A percentile compares a stretch with the other conserved stretches of the same genome.
Conservation (phyloP, 2,329 filamentous ascomycete genomes). For the Pyricularia grisea region DNA sequence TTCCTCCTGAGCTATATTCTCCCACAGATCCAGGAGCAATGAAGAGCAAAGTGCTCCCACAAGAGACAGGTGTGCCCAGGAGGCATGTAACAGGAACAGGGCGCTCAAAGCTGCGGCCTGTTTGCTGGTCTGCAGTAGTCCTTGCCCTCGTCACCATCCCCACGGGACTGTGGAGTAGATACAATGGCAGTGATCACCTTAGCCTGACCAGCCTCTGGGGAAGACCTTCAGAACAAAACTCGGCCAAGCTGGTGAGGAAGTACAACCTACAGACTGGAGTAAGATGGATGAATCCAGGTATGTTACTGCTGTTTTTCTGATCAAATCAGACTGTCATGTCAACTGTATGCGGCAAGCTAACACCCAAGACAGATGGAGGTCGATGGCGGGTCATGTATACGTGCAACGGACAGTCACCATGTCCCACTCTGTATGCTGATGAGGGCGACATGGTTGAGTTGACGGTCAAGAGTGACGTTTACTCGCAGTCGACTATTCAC, state of each 20-base stretch:
- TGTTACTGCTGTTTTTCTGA: neutral
- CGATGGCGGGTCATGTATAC: neutral
- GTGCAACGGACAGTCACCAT: neutral
- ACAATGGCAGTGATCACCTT: neutral
- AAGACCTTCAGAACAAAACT: neutral
- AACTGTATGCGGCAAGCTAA: neutral
- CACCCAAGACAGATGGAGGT: neutral
- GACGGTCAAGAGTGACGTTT: neutral
- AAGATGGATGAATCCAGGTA: slow-evolving; percentile 1
- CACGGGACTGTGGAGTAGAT: neutral
- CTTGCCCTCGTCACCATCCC: neutral
- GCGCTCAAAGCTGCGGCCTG: neutral
- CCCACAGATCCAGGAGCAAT: too few relatives aligned
- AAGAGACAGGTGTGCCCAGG: neutral
- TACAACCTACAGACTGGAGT: neutral
- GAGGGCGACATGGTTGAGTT: neutral
- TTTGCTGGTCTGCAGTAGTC: neutral
- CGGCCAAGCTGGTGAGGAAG: neutral
- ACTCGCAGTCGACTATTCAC: neutral
- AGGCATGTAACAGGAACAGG: neutral
- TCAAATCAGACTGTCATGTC: too few relatives aligned
- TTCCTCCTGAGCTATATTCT: too few relatives aligned
- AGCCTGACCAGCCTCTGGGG: neutral
- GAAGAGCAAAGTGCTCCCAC: neutral
- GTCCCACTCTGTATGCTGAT: neutral